Conservation (phyloP, 2,329 filamentous ascomycete species). For the Fusarium sp. region DNA sequence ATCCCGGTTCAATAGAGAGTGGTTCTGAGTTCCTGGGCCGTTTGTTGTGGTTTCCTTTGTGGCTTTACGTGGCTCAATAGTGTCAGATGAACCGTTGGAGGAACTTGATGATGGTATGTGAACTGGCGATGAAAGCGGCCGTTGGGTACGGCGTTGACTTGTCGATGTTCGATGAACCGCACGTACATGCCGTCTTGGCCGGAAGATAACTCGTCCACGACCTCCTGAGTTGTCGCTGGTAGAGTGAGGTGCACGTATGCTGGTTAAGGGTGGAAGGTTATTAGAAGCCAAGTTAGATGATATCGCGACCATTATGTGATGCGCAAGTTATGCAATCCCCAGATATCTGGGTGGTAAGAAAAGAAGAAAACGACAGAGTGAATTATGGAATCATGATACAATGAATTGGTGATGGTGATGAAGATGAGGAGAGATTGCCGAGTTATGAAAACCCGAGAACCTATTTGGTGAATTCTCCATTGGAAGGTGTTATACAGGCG, state of each 20-base stretch:
- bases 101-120: neutral
- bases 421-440: neutral
- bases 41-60: neutral
- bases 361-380: neutral
- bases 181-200: conserved; percentile 45
- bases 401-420: conserved; percentile 20
- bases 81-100: neutral
- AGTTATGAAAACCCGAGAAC: neutral
- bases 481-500: conserved; percentile 10
- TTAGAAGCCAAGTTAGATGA: conserved; percentile 47
- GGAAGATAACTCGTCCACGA: conserved; percentile 46
- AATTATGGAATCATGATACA: conserved; percentile 27
- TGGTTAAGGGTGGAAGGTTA: conserved; percentile 34
- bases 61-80: neutral
- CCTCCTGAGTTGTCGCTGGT: conserved; percentile 34
- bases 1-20: neutral
- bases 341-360: conserved; percentile 41
- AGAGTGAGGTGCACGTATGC: conserved; percentile 18
- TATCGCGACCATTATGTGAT: conserved; percentile 46
- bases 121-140: conserved; percentile 12
- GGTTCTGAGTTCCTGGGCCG: neutral
- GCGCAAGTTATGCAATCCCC: conserved; percentile 25
- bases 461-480: neutral
- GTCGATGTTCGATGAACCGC: conserved; percentile 31
- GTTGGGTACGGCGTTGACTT: conserved; percentile 1